Evolutionary conservation across 805 yeast genomes (phyloP).

Genomic region (Schwanniomyces pseudopolymorphus): DNA sequence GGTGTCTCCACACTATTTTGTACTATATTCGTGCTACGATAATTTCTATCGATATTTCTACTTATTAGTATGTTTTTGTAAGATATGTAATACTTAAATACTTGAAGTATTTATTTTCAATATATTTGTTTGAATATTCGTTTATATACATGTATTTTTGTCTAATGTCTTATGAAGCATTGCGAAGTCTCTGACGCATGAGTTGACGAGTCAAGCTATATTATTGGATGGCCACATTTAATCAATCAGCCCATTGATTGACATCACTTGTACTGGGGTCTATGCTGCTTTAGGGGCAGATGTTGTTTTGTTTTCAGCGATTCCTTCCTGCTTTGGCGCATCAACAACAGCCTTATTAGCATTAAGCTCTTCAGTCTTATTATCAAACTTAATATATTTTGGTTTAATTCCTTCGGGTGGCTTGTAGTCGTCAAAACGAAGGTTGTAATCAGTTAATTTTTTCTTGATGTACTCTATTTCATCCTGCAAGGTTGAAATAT

Average conservation of each 20-base stretch:
- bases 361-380: neutral
- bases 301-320: constrained; percentile 1
- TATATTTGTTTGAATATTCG: neutral
- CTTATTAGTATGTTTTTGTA: neutral
- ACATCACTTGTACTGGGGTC: too few relatives aligned
- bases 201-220: too few relatives aligned
- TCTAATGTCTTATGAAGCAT: neutral
- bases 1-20: constrained; percentile 1
- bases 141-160: neutral
- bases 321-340: too few relatives aligned
- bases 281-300: neutral
- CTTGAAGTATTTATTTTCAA: constrained; percentile 2
- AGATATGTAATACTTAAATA: constrained; percentile 2
- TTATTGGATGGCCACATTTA: too few relatives aligned
- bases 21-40: constrained; percentile 1
- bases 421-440: constrained; percentile 48
- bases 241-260: too few relatives aligned
- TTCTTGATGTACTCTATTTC: constrained; percentile 61
- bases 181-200: too few relatives aligned
- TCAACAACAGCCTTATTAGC: neutral
- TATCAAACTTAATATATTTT: constrained; percentile 12
- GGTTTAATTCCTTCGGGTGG: constrained; percentile 34
- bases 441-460: constrained; percentile 43
- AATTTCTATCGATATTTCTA: neutral
- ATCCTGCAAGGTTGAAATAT: constrained; percentile 64